Base-by-base conservation (phyloP, 331 rosid genomes). In the Rhamnella rubrinervis region DNA sequence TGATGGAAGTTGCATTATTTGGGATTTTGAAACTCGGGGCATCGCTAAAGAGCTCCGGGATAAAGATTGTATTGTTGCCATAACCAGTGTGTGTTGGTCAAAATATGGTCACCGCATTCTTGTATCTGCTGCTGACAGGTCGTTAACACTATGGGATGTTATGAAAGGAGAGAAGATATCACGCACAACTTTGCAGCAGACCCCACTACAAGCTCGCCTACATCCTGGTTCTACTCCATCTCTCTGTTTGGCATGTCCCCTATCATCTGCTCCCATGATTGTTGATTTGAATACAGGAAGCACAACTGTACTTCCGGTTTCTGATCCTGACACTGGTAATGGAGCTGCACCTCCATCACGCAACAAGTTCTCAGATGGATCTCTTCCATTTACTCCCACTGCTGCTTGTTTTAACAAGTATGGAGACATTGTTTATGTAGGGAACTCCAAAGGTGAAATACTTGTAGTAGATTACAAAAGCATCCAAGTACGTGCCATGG, bases 1-100 rank as follows among this genome's bases (percentile, higher is more conserved):
- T 59, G 97, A 91, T 60, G 98, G 98, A 80, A 93, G 87, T 41
- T 91, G 97, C 70, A 65, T 93, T 69, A 79, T 93, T 46, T 93
- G 98, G 98, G 98, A 93, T 83, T 93, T 93, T 6, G 95, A 88
- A 80, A 89, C 96, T 61, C 83, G 98, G 85, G 98, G 97, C 35
- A 83, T 93, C 59, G 91, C 97, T 35, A 93, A 93, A 77, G 92
- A 81, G 85, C 97, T 93, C 41, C 82, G 67, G 46, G 98, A 91
- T 74, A 75, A 73, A 65, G 98, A 89, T 40, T 89, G 95, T 72
- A 77, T 82, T 75, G 85, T 95, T 61, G 89, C 97, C 21, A 83
- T 89, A 52, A 84, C 90, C 20, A 84, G 96, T 71, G 85, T 89
- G 21, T 85, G 89, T 58, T 89, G 96, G 96, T 89, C 92, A 21